These are phyloP conservation scores for Patellifolia procumbens DNA, from an alignment of 179 eudicot genomes.

Conservation along the genomic window DNA sequence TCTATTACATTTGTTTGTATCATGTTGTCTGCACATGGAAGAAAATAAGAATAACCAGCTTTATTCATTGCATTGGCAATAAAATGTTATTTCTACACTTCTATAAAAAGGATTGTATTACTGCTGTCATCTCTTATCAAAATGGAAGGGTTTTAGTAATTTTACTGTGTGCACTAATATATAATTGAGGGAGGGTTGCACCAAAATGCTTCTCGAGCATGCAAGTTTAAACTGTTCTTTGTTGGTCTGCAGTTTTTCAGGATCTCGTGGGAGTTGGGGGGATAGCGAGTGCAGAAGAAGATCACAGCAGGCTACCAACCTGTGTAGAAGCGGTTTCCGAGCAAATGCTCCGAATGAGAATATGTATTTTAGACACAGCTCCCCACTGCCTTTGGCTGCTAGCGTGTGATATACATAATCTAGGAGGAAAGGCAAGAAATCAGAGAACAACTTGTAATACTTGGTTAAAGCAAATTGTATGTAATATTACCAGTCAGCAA, in stretches of 20 bases:
- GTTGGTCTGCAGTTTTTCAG: background rate
- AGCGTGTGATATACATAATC: slow-evolving; percentile 96
- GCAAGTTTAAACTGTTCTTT: background rate
- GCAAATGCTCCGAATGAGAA: slow-evolving; percentile 94
- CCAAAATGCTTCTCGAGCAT: background rate
- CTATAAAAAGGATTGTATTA: background rate
- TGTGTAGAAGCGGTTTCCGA: slow-evolving; percentile 71
- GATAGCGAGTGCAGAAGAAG: background rate
- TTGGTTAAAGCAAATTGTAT: background rate
- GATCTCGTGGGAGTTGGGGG: too few relatives aligned
- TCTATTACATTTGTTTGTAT: background rate
- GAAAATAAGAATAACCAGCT: background rate
- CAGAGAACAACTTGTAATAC: slow-evolving; percentile 10
- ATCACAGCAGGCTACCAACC: slow-evolving; percentile 42
- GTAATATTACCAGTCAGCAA: slow-evolving; percentile 61
- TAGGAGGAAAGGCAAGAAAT: slow-evolving; percentile 33
- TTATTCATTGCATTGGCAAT: background rate
- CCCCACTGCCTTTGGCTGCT: slow-evolving; percentile 97
- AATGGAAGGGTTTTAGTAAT: background rate
- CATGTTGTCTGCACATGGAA: background rate
- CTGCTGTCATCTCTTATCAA: background rate
- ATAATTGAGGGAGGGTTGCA: background rate
- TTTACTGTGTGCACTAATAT: background rate
- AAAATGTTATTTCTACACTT: background rate
- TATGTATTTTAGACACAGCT: slow-evolving; percentile 87